These are phyloP conservation scores for Zygotorulaspora florentina DNA, from an alignment of 805 yeast species.

Conservation along the genomic window DNA sequence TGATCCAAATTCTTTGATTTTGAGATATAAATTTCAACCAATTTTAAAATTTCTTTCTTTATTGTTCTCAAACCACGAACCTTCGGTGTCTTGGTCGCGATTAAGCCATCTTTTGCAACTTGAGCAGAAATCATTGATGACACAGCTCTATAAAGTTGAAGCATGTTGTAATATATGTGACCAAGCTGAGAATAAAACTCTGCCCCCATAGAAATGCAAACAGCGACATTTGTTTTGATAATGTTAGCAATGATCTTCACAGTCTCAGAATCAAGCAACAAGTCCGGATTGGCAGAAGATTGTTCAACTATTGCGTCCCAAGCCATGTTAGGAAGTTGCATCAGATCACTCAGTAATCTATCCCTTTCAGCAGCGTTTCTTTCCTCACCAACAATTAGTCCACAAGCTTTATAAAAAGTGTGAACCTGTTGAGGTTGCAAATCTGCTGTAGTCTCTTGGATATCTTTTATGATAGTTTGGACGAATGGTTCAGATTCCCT, in stretches of 20 bases:
- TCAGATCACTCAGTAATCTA: slow-evolving; percentile 66
- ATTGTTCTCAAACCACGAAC: slow-evolving; percentile 94
- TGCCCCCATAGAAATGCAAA: slow-evolving; percentile 91
- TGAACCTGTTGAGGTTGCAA: slow-evolving; percentile 96
- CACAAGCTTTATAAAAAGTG: slow-evolving; percentile 96
- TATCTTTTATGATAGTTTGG: slow-evolving; percentile 78
- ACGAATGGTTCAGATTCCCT: slow-evolving; percentile 88
- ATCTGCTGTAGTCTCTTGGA: slow-evolving; percentile 84
- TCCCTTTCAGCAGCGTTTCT: slow-evolving; percentile 64
- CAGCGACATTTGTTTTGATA: slow-evolving; percentile 92
- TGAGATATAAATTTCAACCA: slow-evolving; percentile 82
- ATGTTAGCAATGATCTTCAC: slow-evolving; percentile 91
- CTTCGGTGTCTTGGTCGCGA: slow-evolving; percentile 92
- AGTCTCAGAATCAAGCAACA: slow-evolving; percentile 73
- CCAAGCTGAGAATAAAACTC: slow-evolving; percentile 87
- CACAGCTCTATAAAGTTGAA: slow-evolving; percentile 83
- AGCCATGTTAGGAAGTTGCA: slow-evolving; percentile 90
- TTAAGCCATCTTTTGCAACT: slow-evolving; percentile 73
- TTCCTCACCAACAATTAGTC: slow-evolving; percentile 87
- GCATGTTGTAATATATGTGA: slow-evolving; percentile 80
- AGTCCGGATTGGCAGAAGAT: slow-evolving; percentile 76
- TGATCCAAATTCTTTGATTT: slow-evolving; percentile 84
- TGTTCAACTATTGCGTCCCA: slow-evolving; percentile 87
- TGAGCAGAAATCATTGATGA: slow-evolving; percentile 77
- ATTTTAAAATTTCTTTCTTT: slow-evolving; percentile 85